Evolutionary conservation across 805 yeast genomes (phyloP).

Genomic region (Tetrapisispora iriomotensis): DNA sequence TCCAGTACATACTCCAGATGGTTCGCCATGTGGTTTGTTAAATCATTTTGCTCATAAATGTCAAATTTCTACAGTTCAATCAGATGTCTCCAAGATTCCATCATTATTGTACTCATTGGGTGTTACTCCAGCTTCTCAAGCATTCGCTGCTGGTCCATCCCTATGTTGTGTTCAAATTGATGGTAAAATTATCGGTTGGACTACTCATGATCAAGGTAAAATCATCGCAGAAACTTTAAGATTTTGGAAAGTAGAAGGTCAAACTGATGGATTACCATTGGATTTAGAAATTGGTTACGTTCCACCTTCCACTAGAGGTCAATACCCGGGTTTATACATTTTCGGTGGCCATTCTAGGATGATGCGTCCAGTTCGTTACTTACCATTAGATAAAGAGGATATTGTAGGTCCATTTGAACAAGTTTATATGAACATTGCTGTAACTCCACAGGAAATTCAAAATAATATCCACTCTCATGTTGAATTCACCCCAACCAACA

Average conservation of each 20-base stretch:
- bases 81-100: conserved; percentile 69
- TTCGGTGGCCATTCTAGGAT: conserved; percentile 91
- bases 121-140: conserved; percentile 61
- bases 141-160: conserved; percentile 80
- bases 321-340: conserved; percentile 88
- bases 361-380: conserved; percentile 90
- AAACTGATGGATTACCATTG: conserved; percentile 58
- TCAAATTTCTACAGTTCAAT: conserved; percentile 64
- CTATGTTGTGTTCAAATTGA: conserved; percentile 88
- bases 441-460: conserved; percentile 83
- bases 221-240: conserved; percentile 83
- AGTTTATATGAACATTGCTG: conserved; percentile 93
- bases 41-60: conserved; percentile 97
- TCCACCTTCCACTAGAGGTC: conserved; percentile 93
- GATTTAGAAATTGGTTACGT: conserved; percentile 91
- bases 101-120: conserved; percentile 60
- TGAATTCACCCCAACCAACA: conserved; percentile 90
- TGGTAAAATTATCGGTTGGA: conserved; percentile 90
- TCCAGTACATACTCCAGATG: conserved; percentile 99
- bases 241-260: conserved; percentile 83
- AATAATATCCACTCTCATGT: conserved; percentile 80
- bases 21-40: conserved; percentile 96
- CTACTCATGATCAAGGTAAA: conserved; percentile 79
- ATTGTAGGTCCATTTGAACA: conserved; percentile 96
- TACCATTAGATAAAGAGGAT: conserved; percentile 76